Evolutionary conservation across 1,284 basidiomycete species (phyloP), one percentile per base, ranked within the genome.

Genomic region (Apiotrichum veenhuisii): DNA sequence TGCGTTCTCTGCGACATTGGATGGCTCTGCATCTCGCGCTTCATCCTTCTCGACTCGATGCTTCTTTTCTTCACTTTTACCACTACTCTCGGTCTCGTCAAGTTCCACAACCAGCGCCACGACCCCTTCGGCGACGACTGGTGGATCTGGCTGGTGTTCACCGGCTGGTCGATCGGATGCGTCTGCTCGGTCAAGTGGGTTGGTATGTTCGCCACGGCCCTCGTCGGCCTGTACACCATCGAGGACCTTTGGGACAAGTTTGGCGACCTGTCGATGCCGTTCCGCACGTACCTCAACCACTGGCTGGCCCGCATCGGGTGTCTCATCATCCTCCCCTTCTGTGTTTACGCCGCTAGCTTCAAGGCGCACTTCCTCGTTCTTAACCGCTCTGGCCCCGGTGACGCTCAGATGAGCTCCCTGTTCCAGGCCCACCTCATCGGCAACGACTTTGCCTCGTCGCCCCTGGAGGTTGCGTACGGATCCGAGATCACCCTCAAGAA

Each of bases 241-340:
- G 94, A 98, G 74, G 96, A 98, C 71, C 84, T 98, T 3, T 98
- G 95, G 95, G 88, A 94, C 52, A 98, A 98, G 77, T 94, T 98
- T 74, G 96, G 96, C 15, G 95, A 98, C 74, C 80, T 97, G 12
- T 86, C 84, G 65, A 94, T 98, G 89, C 84, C 92, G 38, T 81
- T 85, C 54, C 77, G 85, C 56, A 87, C 89, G 51, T 97, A 98
- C 81, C 76, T 86, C 25, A 84, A 85, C 56, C 96, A 98, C 76
- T 98, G 95, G 95, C 82, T 82, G 45, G 94, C 95, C 2, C 84
- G 95, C 22, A 83, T 92, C 41, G 72, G 82, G 1, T 93, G 91
- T 72, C 82, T 99, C 46, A 97, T 98, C 67, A 73, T 96, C 61
- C 76, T 98, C 11, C 95, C 95, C 0, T 82, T 94, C 66, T 78